These are phyloP conservation scores for Aspergillus piperis DNA, from an alignment of 2,329 filamentous ascomycete species.

Conservation along the genomic window DNA sequence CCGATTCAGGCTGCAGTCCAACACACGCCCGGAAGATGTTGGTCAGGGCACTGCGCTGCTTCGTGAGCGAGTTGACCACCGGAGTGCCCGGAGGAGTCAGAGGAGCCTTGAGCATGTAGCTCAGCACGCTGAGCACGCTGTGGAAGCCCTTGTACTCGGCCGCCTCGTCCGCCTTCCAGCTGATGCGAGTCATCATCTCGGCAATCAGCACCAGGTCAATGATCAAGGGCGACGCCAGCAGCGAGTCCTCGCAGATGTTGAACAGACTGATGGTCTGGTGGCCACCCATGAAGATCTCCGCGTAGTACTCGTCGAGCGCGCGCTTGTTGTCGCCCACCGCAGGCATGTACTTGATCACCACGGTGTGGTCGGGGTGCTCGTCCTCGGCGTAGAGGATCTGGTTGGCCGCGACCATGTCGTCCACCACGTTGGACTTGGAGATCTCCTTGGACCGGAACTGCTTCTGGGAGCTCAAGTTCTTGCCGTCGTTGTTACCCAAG, in stretches of 20 bases:
- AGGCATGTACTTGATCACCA: conserved; percentile 99
- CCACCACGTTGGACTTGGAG: conserved; percentile 97
- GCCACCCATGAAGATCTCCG: conserved; percentile 97
- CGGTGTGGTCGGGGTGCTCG: conserved; percentile 96
- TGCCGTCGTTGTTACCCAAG: conserved; percentile 98
- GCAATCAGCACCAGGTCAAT: conserved; percentile 91
- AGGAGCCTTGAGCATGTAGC: conserved; percentile 97
- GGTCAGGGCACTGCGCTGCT: conserved; percentile 90
- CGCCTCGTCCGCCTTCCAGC: conserved; percentile 72
- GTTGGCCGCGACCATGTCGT: conserved; percentile 99
- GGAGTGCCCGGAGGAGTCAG: conserved; percentile 92
- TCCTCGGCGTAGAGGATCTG: conserved; percentile 82
- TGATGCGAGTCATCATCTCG: conserved; percentile 98
- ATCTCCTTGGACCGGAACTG: conserved; percentile 99
- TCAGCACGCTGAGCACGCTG: conserved; percentile 92
- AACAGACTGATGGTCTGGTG: conserved; percentile 98
- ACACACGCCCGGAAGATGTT: conserved; percentile 99
- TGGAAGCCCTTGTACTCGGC: conserved; percentile 90
- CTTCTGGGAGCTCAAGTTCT: conserved; percentile 95
- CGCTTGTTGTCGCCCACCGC: conserved; percentile 99
- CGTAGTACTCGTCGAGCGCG: conserved; percentile 97
- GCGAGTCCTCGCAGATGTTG: conserved; percentile 98
- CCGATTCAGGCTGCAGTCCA: conserved; percentile 92
- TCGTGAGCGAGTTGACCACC: conserved; percentile 91
- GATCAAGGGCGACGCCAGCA: conserved; percentile 93